Percentiles rank a stretch among this genome's conserved stretches.
phyloP scores from a whole-genome alignment of 1,284 basidiomycete genomes.

The Cystobasidium pallidum region DNA sequence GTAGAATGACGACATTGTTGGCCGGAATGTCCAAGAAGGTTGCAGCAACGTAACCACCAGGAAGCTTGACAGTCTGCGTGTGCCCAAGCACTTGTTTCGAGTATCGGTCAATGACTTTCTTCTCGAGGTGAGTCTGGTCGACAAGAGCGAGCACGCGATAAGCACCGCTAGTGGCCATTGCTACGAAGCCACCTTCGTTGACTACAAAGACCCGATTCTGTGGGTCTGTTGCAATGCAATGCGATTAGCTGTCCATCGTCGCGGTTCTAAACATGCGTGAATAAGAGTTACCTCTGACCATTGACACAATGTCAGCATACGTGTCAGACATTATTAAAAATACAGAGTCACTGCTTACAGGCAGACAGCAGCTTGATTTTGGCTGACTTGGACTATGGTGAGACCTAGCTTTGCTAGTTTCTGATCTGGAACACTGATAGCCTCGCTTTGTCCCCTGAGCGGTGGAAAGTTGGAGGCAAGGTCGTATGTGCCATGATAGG shows the following conservation, averaged over 20 bases:
- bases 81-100: conserved; percentile 39
- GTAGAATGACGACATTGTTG: conserved; percentile 77
- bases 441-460: background rate
- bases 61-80: conserved; percentile 33
- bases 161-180: conserved; percentile 35
- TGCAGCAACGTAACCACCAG: conserved; percentile 43
- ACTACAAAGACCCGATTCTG: conserved; percentile 79
- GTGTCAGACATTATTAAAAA: background rate
- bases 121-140: conserved; percentile 74
- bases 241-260: conserved; percentile 58
- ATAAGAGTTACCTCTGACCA: background rate
- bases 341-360: conserved; percentile 18
- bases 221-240: conserved; percentile 69
- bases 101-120: conserved; percentile 62
- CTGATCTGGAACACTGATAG: conserved; percentile 22
- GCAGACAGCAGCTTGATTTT: conserved; percentile 62
- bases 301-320: background rate
- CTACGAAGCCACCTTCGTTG: conserved; percentile 56
- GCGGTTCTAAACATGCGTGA: background rate
- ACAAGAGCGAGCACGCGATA: conserved; percentile 72
- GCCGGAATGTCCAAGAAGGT: conserved; percentile 70
- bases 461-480: conserved; percentile 42
- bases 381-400: conserved; percentile 75
- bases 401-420: conserved; percentile 70
- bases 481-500: conserved; percentile 58